A percentile compares a stretch with the other conserved stretches of the same genome.
These are phyloP conservation scores for Amanita pseudoporphyria DNA, from an alignment of 768 basidiomycete species.

Conservation along the genomic window DNA sequence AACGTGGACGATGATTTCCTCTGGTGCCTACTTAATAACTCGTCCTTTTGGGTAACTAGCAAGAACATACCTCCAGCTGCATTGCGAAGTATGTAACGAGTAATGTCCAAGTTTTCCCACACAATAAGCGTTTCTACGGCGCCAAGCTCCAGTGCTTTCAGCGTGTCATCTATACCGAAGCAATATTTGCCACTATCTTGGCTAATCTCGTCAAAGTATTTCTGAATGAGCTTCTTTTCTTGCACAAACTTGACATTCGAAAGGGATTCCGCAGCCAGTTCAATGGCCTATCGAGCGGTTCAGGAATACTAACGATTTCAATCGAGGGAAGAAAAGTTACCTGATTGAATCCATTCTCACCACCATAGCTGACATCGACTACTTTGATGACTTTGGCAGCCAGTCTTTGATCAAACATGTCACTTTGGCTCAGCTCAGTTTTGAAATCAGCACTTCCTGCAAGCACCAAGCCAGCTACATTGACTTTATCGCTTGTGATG, in stretches of 20 bases:
- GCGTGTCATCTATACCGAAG: constrained; percentile 94
- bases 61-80: constrained; percentile 68
- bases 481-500: constrained; percentile 97
- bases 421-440: constrained; percentile 91
- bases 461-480: constrained; percentile 90
- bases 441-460: constrained; percentile 99
- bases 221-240: constrained; percentile 96
- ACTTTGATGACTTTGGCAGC: constrained; percentile 92
- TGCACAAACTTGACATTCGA: constrained; percentile 99
- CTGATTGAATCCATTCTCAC: constrained; percentile 99
- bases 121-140: constrained; percentile 96
- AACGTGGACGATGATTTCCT: constrained; percentile 74
- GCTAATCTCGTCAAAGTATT: constrained; percentile 99
- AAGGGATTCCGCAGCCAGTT: constrained; percentile 90
- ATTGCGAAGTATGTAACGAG: constrained; percentile 81
- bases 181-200: constrained; percentile 95
- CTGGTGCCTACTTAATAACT: constrained; percentile 25
- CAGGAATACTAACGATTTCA: not conserved
- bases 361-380: constrained; percentile 97
- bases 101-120: constrained; percentile 95
- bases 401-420: constrained; percentile 90
- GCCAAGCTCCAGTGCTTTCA: constrained; percentile 93
- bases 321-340: constrained; percentile 29
- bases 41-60: not conserved
- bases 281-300: constrained; percentile 63